Evolutionary conservation across 1,139 yeast species (phyloP), one percentile per base, ranked within the genome.

Genomic region (Pichia sp.): DNA sequence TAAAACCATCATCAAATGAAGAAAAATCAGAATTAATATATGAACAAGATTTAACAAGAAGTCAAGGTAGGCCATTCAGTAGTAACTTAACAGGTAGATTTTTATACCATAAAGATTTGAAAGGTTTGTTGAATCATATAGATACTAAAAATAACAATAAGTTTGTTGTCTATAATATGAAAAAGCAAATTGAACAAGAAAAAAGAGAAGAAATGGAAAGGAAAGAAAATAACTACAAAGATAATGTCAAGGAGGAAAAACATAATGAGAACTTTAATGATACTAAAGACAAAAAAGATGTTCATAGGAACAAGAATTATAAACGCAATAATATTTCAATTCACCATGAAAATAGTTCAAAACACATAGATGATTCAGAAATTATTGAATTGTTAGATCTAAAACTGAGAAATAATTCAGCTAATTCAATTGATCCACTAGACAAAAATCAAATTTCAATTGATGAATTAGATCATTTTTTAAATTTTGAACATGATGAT

Each of bases 11-110:
- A 8, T 22, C 41, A 43, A 50, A 52, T 12, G 50, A 49, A 11
- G 53, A 48, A 22, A 45, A 47, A 18, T 39, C 45, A 46, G 56
- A 54, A n/a, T 42, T 39, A 9, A 30, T 48, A n/a, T 45, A 40
- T 15, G 41, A 44, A 20, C 25, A 38, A 22, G 54, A 40, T 23
- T 34, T 36, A 13, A 44, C 45, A 24, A 43, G 54, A 40, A 44
- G 66, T 3, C 72, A 69, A 49, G 74, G 74, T 16, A 59, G 74
- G 52, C 74, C 74, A 7, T 70, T 65, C 49, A 66, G 69, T 18
- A 61, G 63, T 7, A 58, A 59, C 12, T 52, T 70, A 22, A 59
- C 62, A 12, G 67, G 69, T 15, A 56, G 70, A 40, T 68, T 69
- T 46, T 49, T 58, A 15, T 40, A 61, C 23, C 67, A 65, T 48